These are phyloP conservation scores for Coffea humblotiana DNA, from an alignment of 305 asterid genomes.

Conservation along the genomic window DNA sequence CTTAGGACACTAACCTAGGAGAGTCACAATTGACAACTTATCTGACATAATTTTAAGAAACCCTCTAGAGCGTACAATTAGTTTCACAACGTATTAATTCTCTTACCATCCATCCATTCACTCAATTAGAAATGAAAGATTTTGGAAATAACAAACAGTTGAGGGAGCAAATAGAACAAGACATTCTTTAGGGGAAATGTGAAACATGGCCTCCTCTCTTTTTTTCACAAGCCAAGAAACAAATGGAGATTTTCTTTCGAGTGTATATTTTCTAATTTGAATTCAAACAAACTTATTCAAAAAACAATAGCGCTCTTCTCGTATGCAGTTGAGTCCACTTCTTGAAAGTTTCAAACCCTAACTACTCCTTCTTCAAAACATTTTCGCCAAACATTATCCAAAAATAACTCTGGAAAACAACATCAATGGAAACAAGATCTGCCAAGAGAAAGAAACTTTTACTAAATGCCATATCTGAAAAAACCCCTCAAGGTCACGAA, in stretches of 20 bases:
- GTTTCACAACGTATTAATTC: no score
- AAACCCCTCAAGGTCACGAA: constrained; percentile 16
- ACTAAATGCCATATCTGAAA: neutral
- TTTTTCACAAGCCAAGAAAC: no score
- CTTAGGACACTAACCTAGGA: no score
- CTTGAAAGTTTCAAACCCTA: constrained; percentile 58
- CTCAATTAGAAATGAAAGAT: no score
- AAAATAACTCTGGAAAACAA: constrained; percentile 1
- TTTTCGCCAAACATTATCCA: constrained; percentile 10
- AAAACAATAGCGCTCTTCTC: constrained; percentile 16
- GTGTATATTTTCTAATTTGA: neutral
- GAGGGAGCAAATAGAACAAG: no score
- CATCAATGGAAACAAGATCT: constrained; percentile 80
- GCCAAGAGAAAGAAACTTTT: constrained; percentile 53
- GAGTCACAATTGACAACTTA: no score
- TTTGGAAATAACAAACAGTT: no score
- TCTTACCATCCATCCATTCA: no score
- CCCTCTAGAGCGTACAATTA: no score
- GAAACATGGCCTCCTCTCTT: no score
- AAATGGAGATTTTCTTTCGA: neutral
- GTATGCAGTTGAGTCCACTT: constrained; percentile 20
- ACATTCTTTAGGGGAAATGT: no score
- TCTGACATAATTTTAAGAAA: no score
- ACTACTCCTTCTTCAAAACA: constrained; percentile 22
- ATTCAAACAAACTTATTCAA: constrained; percentile 17